Percentiles rank a stretch among this genome's conserved stretches.
These are phyloP conservation scores for Cinchona pubescens DNA, from an alignment of 257 asterid genomes.

Conservation along the genomic window DNA sequence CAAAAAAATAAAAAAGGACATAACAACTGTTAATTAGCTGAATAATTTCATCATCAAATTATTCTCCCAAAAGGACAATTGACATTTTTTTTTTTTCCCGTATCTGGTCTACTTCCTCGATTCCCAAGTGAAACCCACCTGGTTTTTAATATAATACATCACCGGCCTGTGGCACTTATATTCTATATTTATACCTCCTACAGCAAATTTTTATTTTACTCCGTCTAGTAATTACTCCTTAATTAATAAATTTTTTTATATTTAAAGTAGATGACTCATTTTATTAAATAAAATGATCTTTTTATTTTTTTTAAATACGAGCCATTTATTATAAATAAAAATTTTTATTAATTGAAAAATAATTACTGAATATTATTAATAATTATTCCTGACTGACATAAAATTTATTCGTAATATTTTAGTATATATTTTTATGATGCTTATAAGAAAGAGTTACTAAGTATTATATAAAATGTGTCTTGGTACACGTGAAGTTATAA, in stretches of 20 bases:
- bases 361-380: too few relatives aligned
- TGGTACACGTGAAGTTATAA: constrained; percentile 47
- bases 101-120: constrained; percentile 27
- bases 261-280: too few relatives aligned
- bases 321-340: too few relatives aligned
- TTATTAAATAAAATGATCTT: too few relatives aligned
- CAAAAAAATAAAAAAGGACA: not conserved
- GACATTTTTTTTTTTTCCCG: constrained; percentile 18
- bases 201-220: too few relatives aligned
- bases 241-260: too few relatives aligned
- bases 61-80: constrained; percentile 8
- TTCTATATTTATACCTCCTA: constrained; percentile 18
- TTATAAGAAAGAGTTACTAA: not conserved
- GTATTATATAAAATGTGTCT: constrained; percentile 24
- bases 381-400: too few relatives aligned
- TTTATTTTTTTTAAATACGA: too few relatives aligned
- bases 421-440: not conserved
- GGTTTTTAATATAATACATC: constrained; percentile 20
- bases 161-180: constrained; percentile 21
- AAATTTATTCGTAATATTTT: constrained; percentile 1
- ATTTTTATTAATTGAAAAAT: too few relatives aligned
- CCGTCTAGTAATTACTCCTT: too few relatives aligned
- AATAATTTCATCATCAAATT: not conserved
- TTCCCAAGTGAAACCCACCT: constrained; percentile 40
- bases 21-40: not conserved